A percentile compares a stretch with the other conserved stretches of the same genome.
phyloP scores from a whole-genome alignment of 1,284 basidiomycete genomes.

The Sphaerobolus stellatus region DNA sequence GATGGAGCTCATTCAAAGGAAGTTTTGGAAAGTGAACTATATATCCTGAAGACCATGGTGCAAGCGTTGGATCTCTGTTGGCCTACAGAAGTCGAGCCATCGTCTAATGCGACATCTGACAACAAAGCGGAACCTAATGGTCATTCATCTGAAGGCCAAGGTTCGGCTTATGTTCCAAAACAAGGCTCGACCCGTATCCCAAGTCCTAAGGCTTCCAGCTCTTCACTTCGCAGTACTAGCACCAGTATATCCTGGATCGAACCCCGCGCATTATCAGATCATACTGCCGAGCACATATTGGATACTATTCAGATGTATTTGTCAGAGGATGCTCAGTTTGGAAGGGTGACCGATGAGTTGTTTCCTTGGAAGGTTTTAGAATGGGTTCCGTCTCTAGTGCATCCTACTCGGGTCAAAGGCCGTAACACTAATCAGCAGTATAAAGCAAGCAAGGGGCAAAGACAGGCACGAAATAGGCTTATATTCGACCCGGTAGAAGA shows the following conservation, averaged over 20 bases:
- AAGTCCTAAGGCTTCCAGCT: neutral
- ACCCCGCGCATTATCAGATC: neutral
- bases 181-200: neutral
- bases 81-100: neutral
- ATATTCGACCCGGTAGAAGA: neutral
- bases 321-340: no score
- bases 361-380: neutral
- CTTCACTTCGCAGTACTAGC: neutral
- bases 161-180: no score
- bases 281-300: no score
- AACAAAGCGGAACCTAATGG: neutral
- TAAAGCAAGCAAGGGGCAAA: neutral
- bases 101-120: neutral
- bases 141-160: neutral
- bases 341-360: neutral
- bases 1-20: constrained; percentile 7
- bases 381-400: neutral
- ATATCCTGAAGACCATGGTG: constrained; percentile 5
- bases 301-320: no score
- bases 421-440: no score
- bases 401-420: neutral
- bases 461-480: neutral
- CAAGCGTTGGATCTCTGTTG: neutral
- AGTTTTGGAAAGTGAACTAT: constrained; percentile 5
- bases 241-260: neutral